Conservation (phyloP, 208 protist species). For the Trypanosoma rangeli region DNA sequence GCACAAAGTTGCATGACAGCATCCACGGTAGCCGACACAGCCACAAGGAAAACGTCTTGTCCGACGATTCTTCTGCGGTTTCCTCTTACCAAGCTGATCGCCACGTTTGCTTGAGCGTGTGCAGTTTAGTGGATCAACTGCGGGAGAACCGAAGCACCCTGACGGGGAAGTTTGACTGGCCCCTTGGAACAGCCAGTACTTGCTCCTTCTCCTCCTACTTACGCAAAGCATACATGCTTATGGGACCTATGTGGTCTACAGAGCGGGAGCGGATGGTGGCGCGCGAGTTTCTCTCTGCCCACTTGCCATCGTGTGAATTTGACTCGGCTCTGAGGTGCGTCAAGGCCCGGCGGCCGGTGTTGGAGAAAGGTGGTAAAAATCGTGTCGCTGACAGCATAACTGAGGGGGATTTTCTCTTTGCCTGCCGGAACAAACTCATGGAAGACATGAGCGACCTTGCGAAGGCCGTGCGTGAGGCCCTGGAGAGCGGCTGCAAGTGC, state of each 20-base stretch:
- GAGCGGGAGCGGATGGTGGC: not conserved
- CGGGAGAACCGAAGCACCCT: constrained; percentile 19
- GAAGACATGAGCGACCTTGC: not conserved
- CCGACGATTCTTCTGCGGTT: not conserved
- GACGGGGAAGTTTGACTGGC: constrained; percentile 28
- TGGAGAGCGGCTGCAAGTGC: not conserved
- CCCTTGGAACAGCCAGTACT: not conserved
- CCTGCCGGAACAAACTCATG: constrained; percentile 6
- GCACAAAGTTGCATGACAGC: too few species aligned
- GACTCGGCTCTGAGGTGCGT: constrained; percentile 18
- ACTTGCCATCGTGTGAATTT: constrained; percentile 17
- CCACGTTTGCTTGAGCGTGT: not conserved
- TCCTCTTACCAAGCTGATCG: not conserved
- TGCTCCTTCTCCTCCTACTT: too few species aligned
- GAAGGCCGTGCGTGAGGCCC: not conserved
- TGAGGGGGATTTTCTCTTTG: constrained; percentile 17
- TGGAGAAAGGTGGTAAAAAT: not conserved
- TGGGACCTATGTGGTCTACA: not conserved
- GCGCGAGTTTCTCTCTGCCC: constrained; percentile 1
- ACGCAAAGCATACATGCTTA: too few species aligned
- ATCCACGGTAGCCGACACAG: too few species aligned
- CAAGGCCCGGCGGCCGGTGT: not conserved
- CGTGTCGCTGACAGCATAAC: not conserved
- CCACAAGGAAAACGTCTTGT: too few species aligned
- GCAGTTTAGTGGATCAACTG: not conserved